Evolutionary conservation across 805 yeast genomes (phyloP).

Genomic region (Saccharomyces paradoxus): DNA sequence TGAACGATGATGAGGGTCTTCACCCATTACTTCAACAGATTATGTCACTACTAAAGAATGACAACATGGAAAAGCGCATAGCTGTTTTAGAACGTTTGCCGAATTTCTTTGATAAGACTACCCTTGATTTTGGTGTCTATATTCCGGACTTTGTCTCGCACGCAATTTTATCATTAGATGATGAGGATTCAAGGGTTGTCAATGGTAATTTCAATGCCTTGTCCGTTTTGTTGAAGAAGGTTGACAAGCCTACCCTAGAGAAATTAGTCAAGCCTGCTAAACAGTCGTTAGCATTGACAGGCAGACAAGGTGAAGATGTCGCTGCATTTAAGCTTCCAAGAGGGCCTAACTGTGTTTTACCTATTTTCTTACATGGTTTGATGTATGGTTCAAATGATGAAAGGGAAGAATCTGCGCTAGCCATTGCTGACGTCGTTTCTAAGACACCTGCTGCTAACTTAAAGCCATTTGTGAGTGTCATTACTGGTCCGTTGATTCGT

Average conservation of each 20-base stretch:
- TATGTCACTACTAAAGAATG: slow-evolving; percentile 66
- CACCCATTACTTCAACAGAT: slow-evolving; percentile 81
- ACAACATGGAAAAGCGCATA: slow-evolving; percentile 55
- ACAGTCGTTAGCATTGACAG: slow-evolving; percentile 60
- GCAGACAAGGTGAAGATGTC: slow-evolving; percentile 54
- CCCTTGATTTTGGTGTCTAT: slow-evolving; percentile 63
- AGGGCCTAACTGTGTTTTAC: slow-evolving; percentile 83
- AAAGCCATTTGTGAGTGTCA: slow-evolving; percentile 81
- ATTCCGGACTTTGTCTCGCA: slow-evolving; percentile 66
- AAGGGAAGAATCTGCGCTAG: slow-evolving; percentile 80
- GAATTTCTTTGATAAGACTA: slow-evolving; percentile 56
- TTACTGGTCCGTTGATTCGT: slow-evolving; percentile 96
- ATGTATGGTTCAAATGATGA: slow-evolving; percentile 85
- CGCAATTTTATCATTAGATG: slow-evolving; percentile 66
- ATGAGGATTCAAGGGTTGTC: slow-evolving; percentile 54
- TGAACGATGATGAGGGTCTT: slow-evolving; percentile 67
- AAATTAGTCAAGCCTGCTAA: slow-evolving; percentile 72
- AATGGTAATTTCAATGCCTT: slow-evolving; percentile 58
- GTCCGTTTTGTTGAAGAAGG: slow-evolving; percentile 55
- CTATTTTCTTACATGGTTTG: slow-evolving; percentile 87
- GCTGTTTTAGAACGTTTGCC: slow-evolving; percentile 61
- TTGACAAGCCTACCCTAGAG: slow-evolving; percentile 71
- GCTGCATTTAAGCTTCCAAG: slow-evolving; percentile 65
- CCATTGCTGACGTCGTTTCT: slow-evolving; percentile 77
- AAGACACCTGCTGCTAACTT: slow-evolving; percentile 77